phyloP scores from a whole-genome alignment of 1,139 yeast species.

The Candida sp. region DNA sequence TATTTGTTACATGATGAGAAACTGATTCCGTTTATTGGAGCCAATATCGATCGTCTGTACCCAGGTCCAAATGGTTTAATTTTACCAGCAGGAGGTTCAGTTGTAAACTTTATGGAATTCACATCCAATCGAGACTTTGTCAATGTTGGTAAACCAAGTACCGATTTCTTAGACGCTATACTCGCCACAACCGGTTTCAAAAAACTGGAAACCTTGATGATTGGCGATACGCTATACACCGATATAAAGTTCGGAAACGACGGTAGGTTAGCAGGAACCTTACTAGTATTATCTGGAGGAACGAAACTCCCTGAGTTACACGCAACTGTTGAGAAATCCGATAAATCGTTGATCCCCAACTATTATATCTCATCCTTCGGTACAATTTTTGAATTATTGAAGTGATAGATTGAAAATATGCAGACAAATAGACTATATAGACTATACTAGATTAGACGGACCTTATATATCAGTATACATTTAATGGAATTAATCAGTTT shows the following conservation, averaged over 20 bases:
- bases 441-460: not conserved
- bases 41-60: slow-evolving; percentile 39
- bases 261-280: slow-evolving; percentile 30
- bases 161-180: slow-evolving; percentile 27
- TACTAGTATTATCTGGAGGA: slow-evolving; percentile 39
- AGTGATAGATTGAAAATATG: not conserved
- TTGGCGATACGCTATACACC: slow-evolving; percentile 43
- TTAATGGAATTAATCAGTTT: not conserved
- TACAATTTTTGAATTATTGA: slow-evolving; percentile 15
- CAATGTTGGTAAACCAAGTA: slow-evolving; percentile 40
- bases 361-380: slow-evolving; percentile 31
- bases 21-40: slow-evolving; percentile 34
- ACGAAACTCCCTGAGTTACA: slow-evolving; percentile 24
- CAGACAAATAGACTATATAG: not conserved
- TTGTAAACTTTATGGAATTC: slow-evolving; percentile 36
- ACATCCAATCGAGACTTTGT: slow-evolving; percentile 30
- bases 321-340: slow-evolving; percentile 10
- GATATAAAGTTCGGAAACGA: slow-evolving; percentile 45
- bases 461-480: too few species aligned
- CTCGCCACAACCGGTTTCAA: slow-evolving; percentile 24
- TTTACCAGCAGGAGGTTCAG: slow-evolving; percentile 43
- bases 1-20: slow-evolving; percentile 32
- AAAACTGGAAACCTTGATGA: slow-evolving; percentile 29
- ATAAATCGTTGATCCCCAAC: slow-evolving; percentile 23
- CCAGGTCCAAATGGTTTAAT: slow-evolving; percentile 38